phyloP scores from a whole-genome alignment of 73 alveolate genomes.

The Blepharisma japonicum region DNA sequence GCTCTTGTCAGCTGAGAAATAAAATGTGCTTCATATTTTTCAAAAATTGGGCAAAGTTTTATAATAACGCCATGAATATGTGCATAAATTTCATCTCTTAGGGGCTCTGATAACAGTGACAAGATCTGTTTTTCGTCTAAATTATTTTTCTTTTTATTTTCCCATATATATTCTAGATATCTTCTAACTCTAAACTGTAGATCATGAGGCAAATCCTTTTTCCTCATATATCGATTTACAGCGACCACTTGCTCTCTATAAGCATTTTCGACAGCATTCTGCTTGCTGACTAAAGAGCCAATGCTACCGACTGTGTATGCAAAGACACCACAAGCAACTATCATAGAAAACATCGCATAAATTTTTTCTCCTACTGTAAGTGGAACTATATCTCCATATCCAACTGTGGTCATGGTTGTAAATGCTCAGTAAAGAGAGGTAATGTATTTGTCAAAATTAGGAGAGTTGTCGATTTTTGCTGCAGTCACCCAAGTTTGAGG shows the following conservation, averaged over 20 bases:
- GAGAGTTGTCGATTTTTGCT: constrained; percentile 30
- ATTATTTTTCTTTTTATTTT: constrained; percentile 31
- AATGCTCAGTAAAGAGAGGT: constrained; percentile 67
- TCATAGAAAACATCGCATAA: constrained; percentile 55
- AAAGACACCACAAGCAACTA: constrained; percentile 72
- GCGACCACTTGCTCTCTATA: constrained; percentile 40
- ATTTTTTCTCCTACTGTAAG: constrained; percentile 46
- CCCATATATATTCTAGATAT: constrained; percentile 52
- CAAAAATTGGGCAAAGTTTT: neutral
- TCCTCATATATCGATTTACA: constrained; percentile 49
- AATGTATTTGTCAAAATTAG: constrained; percentile 43
- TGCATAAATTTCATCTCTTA: constrained; percentile 19
- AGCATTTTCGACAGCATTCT: constrained; percentile 25
- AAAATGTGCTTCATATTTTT: constrained; percentile 28
- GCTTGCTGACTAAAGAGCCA: constrained; percentile 51
- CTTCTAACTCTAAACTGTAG: constrained; percentile 49
- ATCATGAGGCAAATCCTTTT: constrained; percentile 51
- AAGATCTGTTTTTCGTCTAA: constrained; percentile 31
- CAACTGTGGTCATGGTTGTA: constrained; percentile 74
- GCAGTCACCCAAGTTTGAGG: constrained; percentile 47
- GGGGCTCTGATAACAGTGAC: constrained; percentile 15
- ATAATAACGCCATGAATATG: constrained; percentile 27
- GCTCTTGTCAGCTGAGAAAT: constrained; percentile 14
- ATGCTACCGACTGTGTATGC: constrained; percentile 74
- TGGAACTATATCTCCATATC: constrained; percentile 77